A percentile compares a stretch with the other conserved stretches of the same genome.
Evolutionary conservation across 1,139 yeast species (phyloP).

Genomic region (Geotrichum siamense): DNA sequence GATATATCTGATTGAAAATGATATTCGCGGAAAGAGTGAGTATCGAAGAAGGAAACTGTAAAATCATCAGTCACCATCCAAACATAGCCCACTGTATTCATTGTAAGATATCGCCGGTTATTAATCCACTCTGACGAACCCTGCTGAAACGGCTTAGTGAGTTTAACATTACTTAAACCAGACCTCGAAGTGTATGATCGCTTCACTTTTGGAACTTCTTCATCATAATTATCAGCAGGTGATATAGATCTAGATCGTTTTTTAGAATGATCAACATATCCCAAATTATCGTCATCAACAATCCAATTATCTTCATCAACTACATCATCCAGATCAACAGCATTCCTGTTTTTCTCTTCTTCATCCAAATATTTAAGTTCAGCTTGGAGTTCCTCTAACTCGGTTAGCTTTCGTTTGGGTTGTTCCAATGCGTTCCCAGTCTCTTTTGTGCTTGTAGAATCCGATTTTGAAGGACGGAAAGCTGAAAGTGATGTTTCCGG

Average conservation of each 20-base stretch:
- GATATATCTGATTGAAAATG: constrained; percentile 72
- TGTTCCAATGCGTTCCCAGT: constrained; percentile 27
- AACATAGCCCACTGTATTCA: constrained; percentile 75
- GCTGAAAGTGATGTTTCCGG: constrained; percentile 1
- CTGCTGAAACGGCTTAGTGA: constrained; percentile 47
- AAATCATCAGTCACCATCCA: constrained; percentile 74
- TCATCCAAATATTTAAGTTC: constrained; percentile 23
- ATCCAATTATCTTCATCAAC: constrained; percentile 40
- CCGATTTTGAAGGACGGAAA: constrained; percentile 3
- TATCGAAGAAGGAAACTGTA: constrained; percentile 82
- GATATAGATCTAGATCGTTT: background rate
- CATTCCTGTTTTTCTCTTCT: constrained; percentile 4
- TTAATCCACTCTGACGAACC: constrained; percentile 82
- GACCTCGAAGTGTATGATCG: background rate
- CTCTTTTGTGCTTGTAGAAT: constrained; percentile 19
- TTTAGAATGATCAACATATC: constrained; percentile 5
- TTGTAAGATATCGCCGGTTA: constrained; percentile 67
- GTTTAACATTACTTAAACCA: background rate
- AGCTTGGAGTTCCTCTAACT: constrained; percentile 27
- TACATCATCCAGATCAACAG: constrained; percentile 27
- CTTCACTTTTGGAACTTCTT: constrained; percentile 4
- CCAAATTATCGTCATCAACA: constrained; percentile 50
- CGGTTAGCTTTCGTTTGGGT: constrained; percentile 25
- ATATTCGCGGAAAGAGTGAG: constrained; percentile 70
- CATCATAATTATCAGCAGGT: background rate